Evolutionary conservation across 108 stramenopile species (phyloP).

Genomic region (Aurantiochytrium sp.): DNA sequence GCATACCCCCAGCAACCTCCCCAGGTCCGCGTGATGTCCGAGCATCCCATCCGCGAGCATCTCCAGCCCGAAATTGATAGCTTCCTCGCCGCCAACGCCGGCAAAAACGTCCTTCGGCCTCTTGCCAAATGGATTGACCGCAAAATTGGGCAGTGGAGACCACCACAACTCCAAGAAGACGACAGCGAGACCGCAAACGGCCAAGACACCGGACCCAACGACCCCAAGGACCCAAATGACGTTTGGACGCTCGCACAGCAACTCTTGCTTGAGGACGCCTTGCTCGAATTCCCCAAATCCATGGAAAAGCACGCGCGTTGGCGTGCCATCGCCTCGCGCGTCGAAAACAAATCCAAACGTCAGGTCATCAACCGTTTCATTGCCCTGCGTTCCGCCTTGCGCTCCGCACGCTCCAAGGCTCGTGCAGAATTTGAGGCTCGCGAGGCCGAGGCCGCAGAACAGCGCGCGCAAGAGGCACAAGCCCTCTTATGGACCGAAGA

Average conservation of each 20-base stretch:
- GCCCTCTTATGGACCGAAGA: conserved; percentile 70
- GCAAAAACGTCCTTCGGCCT: neutral
- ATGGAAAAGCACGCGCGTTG: conserved; percentile 14
- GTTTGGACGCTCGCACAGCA: neutral
- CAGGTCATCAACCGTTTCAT: neutral
- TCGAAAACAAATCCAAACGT: neutral
- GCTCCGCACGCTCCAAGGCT: neutral
- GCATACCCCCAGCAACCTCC: neutral
- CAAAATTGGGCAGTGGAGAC: neutral
- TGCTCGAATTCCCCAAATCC: neutral
- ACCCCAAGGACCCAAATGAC: neutral
- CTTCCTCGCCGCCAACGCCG: neutral
- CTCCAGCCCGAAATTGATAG: neutral
- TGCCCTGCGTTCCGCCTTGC: neutral
- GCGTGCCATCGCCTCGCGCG: neutral
- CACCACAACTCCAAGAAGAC: neutral
- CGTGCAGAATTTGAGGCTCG: neutral
- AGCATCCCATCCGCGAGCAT: neutral
- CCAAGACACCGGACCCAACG: neutral
- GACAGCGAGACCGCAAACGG: neutral
- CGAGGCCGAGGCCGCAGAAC: neutral
- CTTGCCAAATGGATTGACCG: neutral
- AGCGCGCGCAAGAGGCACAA: neutral
- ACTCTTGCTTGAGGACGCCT: neutral
- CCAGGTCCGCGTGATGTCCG: neutral